Evolutionary conservation across 2,329 filamentous ascomycete species (phyloP), one percentile per base, ranked within the genome.

Genomic region (Monilinia laxa): DNA sequence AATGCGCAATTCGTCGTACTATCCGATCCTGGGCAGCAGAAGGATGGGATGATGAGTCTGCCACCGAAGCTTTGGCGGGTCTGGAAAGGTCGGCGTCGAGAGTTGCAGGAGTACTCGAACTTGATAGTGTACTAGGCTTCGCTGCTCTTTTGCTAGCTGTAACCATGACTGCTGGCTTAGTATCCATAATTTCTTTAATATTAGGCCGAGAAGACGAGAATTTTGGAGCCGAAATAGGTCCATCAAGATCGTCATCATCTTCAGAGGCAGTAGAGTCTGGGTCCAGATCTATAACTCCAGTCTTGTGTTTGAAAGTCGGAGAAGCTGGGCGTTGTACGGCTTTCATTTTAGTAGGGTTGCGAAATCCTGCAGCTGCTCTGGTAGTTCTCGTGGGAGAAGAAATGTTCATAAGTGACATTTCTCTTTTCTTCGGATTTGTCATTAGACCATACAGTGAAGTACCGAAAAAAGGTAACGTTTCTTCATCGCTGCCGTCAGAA

Each of bases 361-460:
- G 69, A 55, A 74, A 76, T 6, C 76, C 76, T 28, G 76, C 76
- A 28, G 76, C 74, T 28, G 75, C 75, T 66, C 74, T 68, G 40
- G 76, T 76, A 20, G 68, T 68, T 31, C 69, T 53, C 23, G 35
- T 52, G 12, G 70, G 69, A 11, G 64, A 68, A 9, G 69, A 64
- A 35, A 75, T 52, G n/a, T 68, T 73, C 40, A 73, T 55, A 14
- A 80, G 65, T 2, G 75, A 76, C 11, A 71, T 69, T 10, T 71
- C 71, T 45, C 70, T 74, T 68, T 74, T 77, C 38, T 75, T 73
- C 28, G 75, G 77, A 67, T 78, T 80, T 35, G 79, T 77, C 80
- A 83, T 81, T 20, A 83, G 71, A 0, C 77, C 77, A 67, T 80
- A 78, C 18, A 83, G 71, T 1, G 76, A 76, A 1, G 80, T 81